phyloP scores from a whole-genome alignment of 208 protist genomes.

The Crithidia acanthocephali region DNA sequence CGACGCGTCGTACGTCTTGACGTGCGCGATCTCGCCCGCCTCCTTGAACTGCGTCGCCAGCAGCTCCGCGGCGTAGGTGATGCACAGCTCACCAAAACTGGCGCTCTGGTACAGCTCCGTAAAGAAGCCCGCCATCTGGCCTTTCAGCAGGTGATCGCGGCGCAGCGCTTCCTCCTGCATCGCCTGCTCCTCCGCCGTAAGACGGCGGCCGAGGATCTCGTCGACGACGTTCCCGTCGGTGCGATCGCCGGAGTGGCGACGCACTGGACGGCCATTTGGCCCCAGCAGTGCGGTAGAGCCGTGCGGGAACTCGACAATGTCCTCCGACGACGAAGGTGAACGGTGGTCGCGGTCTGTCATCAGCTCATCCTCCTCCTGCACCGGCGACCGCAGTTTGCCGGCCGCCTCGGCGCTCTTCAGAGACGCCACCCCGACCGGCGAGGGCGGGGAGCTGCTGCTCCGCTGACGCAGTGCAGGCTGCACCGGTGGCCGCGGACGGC shows the following conservation, averaged over 20 bases:
- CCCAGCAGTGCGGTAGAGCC: constrained; percentile 47
- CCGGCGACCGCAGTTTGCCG: constrained; percentile 7
- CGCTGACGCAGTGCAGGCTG: not conserved
- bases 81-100: constrained; percentile 71
- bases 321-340: constrained; percentile 30
- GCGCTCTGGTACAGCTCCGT: constrained; percentile 60
- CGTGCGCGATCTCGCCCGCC: constrained; percentile 39
- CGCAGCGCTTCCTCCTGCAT: constrained; percentile 46
- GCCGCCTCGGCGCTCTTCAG: not conserved
- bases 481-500: not conserved
- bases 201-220: constrained; percentile 19
- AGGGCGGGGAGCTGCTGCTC: constrained; percentile 7
- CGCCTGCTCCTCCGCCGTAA: constrained; percentile 30
- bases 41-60: constrained; percentile 33
- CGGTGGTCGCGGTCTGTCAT: constrained; percentile 12
- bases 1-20: constrained; percentile 58
- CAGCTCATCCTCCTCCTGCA: constrained; percentile 29
- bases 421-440: not conserved
- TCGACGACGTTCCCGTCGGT: constrained; percentile 9
- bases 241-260: constrained; percentile 21
- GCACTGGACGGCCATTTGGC: constrained; percentile 34
- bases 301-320: constrained; percentile 49
- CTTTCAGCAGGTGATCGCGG: constrained; percentile 43
- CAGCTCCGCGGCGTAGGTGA: constrained; percentile 55
- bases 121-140: constrained; percentile 67